Evolutionary conservation across 495 filamentous ascomycete species (phyloP).

Genomic region (Antarctomyces pellizariae): DNA sequence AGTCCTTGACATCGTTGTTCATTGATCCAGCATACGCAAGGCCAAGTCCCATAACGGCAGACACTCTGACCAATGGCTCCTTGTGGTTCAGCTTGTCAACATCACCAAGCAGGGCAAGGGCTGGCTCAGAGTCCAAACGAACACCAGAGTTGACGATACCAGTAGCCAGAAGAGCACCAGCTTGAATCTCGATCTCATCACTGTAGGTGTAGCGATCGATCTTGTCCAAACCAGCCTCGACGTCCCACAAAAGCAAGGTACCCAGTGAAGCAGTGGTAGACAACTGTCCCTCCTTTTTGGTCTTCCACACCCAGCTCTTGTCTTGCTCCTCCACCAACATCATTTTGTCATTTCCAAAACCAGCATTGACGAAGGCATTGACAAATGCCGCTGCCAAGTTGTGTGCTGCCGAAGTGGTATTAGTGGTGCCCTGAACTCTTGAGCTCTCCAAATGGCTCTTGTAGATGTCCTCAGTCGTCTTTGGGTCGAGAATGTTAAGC

Average conservation of each 20-base stretch:
- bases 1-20: slow-evolving; percentile 56
- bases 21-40: slow-evolving; percentile 83
- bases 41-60: slow-evolving; percentile 86
- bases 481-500: slow-evolving; percentile 87
- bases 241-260: slow-evolving; percentile 74
- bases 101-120: slow-evolving; percentile 63
- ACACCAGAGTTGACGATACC: slow-evolving; percentile 90
- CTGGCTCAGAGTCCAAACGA: slow-evolving; percentile 64
- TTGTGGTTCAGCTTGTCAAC: slow-evolving; percentile 53
- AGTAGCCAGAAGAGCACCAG: slow-evolving; percentile 69
- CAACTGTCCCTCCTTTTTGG: slow-evolving; percentile 93
- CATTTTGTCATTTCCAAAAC: slow-evolving; percentile 89
- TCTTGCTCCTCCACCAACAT: slow-evolving; percentile 72
- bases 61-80: slow-evolving; percentile 47
- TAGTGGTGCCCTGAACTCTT: slow-evolving; percentile 73
- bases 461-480: slow-evolving; percentile 97
- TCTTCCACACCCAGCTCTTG: slow-evolving; percentile 94
- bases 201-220: slow-evolving; percentile 84
- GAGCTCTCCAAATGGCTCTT: slow-evolving; percentile 96
- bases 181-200: slow-evolving; percentile 63
- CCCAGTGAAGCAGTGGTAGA: slow-evolving; percentile 86
- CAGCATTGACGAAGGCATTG: slow-evolving; percentile 88
- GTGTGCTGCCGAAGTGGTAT: slow-evolving; percentile 83
- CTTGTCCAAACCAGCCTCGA: slow-evolving; percentile 68
- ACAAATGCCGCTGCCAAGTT: slow-evolving; percentile 93